Evolutionary conservation across 169 alveolate genomes (phyloP).

Genomic region (Eimeria necatrix): DNA sequence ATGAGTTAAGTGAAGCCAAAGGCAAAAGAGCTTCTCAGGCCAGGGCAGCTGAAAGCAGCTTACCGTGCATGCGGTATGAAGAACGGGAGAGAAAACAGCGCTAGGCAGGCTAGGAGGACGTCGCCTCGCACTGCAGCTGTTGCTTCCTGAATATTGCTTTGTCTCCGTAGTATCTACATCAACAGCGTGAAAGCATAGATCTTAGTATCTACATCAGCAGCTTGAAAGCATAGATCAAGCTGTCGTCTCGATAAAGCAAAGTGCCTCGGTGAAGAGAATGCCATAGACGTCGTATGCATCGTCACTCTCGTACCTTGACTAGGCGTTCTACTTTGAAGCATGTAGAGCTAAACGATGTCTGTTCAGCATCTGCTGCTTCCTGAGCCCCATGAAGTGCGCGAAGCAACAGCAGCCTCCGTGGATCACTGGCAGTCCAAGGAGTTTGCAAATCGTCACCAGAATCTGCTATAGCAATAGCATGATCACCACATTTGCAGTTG

Average conservation of each 20-base stretch:
- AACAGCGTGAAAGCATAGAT: not conserved
- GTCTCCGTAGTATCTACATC: conserved; percentile 35
- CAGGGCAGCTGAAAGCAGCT: not conserved
- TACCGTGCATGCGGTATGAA: conserved; percentile 67
- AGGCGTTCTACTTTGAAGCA: conserved; percentile 26
- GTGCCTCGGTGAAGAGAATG: too few relatives aligned
- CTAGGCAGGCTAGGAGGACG: conserved; percentile 63
- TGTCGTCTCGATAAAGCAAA: not conserved
- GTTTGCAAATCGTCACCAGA: not conserved
- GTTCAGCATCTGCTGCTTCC: conserved; percentile 75
- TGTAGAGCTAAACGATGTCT: not conserved
- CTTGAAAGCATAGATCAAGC: not conserved
- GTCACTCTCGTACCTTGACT: conserved; percentile 1
- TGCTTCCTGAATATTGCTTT: conserved; percentile 41
- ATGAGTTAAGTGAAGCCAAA: not conserved
- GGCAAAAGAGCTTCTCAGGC: not conserved
- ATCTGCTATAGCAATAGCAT: not conserved
- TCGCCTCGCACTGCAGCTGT: conserved; percentile 70
- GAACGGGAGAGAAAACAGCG: conserved; percentile 29
- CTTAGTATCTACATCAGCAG: conserved; percentile 20
- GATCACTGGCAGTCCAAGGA: conserved; percentile 56
- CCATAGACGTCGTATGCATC: too few relatives aligned
- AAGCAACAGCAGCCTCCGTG: conserved; percentile 76
- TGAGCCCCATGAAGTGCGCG: conserved; percentile 75
- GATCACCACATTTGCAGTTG: not conserved